These are phyloP conservation scores for Wickerhamiella hasegawae DNA, from an alignment of 805 yeast species.

Conservation along the genomic window DNA sequence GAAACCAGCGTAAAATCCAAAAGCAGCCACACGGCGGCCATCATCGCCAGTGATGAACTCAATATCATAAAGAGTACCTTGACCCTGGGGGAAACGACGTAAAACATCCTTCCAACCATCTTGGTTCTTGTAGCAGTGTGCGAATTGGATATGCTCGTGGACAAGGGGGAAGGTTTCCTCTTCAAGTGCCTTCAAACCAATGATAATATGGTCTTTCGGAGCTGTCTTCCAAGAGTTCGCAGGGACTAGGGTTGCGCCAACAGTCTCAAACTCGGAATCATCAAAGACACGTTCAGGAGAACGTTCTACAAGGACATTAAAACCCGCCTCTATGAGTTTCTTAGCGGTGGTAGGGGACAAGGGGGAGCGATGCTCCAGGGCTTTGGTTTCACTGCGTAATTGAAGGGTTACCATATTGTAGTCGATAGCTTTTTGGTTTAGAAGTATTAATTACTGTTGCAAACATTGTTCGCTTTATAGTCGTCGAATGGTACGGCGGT, in stretches of 20 bases:
- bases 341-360: constrained; percentile 85
- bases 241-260: constrained; percentile 80
- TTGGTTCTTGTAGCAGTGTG: constrained; percentile 96
- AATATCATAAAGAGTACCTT: constrained; percentile 80
- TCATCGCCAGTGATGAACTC: constrained; percentile 88
- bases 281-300: constrained; percentile 69
- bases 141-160: constrained; percentile 96
- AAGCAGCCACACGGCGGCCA: constrained; percentile 98
- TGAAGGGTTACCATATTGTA: constrained; percentile 57
- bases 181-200: constrained; percentile 91
- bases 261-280: constrained; percentile 54
- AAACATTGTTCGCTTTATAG: too few species aligned
- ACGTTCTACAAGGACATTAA: constrained; percentile 76
- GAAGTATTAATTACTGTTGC: too few species aligned
- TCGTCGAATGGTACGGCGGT: too few species aligned
- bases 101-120: constrained; percentile 93
- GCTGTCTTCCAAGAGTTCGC: constrained; percentile 88
- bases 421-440: too few species aligned
- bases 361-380: constrained; percentile 94
- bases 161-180: constrained; percentile 84
- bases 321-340: constrained; percentile 56
- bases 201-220: constrained; percentile 75
- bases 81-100: constrained; percentile 76
- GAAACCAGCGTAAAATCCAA: constrained; percentile 98
- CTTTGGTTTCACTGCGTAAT: constrained; percentile 93